Evolutionary conservation across 805 yeast genomes (phyloP), one percentile per base, ranked within the genome.

Genomic region (Pichia sporocuriosa): DNA sequence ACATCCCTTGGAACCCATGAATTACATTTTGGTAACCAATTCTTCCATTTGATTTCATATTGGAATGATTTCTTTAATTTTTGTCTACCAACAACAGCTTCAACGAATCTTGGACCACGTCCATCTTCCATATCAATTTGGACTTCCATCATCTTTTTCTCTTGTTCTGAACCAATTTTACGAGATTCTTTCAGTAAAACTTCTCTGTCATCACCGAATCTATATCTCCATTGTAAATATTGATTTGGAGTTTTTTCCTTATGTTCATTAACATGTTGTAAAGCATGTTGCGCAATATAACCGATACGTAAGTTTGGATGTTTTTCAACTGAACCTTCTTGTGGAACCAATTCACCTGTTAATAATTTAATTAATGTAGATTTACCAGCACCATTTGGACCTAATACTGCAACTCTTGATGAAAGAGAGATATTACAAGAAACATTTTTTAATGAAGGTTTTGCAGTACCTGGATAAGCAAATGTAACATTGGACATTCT

Each of bases 351-450:
- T 65, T 90, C 98, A 51, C 86, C 98, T 9, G 97, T 93, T 53
- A 90, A 73, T 41, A 93, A 71, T 66, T 90, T 90, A 66, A 93
- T 90, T 57, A 93, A 74, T 15, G 98, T 90, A 11, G 97, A 87
- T 65, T 90, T 90, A 70, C 98, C 98, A 40, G 98, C 98, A 73
- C 98, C 98, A 63, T 90, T 90, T 48, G 97, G 97, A 42, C 98
- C 98, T 44, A 93, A 68, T 56, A 93, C 80, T 35, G 97, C 97
- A 49, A 90, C 96, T 68, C 98, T 81, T 26, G 97, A 90, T n/a
- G 96, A 85, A 51, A 90, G 70, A 3, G 96, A 84, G 46, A 93
- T 72, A n/a, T 96, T 84, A 65, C 95, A 85, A 2, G 95, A 82
- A 29, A 88, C 93, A 58, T 84, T 58, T 24, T 63, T 59, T 55